A percentile compares a stretch with the other conserved stretches of the same genome.
These are phyloP conservation scores for Fragaria iinumae DNA, from an alignment of 306 rosid species.

Conservation along the genomic window DNA sequence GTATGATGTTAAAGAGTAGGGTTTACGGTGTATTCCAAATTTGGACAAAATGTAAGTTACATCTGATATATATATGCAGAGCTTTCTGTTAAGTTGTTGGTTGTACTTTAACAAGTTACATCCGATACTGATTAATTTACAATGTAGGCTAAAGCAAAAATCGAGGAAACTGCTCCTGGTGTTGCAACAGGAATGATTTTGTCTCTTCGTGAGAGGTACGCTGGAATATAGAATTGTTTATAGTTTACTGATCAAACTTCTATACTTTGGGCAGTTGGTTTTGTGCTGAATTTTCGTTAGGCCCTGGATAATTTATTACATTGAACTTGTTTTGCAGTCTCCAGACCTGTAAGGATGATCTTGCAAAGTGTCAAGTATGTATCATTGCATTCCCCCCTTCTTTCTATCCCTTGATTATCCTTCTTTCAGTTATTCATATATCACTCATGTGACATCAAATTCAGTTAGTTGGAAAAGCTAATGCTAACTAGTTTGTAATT, in stretches of 20 bases:
- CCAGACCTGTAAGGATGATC: slow-evolving; percentile 62
- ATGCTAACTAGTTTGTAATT: background rate
- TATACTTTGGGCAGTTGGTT: background rate
- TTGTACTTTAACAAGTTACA: background rate
- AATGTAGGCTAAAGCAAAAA: slow-evolving; percentile 50
- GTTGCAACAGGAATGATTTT: slow-evolving; percentile 89
- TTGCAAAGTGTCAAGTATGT: slow-evolving; percentile 72
- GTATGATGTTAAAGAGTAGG: background rate
- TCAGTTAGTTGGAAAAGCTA: background rate
- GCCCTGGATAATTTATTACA: slow-evolving; percentile 1
- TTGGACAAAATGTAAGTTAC: background rate
- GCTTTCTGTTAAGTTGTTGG: background rate
- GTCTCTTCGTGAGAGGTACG: slow-evolving; percentile 90
- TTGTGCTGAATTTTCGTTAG: slow-evolving; percentile 12
- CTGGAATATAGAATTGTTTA: background rate
- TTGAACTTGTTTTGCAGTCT: slow-evolving; percentile 60
- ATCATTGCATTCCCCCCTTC: background rate
- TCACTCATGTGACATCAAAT: background rate
- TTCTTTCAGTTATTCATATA: slow-evolving; percentile 4
- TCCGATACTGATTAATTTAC: slow-evolving; percentile 6
- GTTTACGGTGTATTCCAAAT: background rate
- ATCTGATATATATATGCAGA: background rate
- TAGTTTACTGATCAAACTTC: background rate
- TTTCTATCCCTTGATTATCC: background rate
- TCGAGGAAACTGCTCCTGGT: slow-evolving; percentile 87